A percentile compares a stretch with the other conserved stretches of the same genome.
Conservation (phyloP, 768 basidiomycete species). For the Pleurotus salmoneostramineus region DNA sequence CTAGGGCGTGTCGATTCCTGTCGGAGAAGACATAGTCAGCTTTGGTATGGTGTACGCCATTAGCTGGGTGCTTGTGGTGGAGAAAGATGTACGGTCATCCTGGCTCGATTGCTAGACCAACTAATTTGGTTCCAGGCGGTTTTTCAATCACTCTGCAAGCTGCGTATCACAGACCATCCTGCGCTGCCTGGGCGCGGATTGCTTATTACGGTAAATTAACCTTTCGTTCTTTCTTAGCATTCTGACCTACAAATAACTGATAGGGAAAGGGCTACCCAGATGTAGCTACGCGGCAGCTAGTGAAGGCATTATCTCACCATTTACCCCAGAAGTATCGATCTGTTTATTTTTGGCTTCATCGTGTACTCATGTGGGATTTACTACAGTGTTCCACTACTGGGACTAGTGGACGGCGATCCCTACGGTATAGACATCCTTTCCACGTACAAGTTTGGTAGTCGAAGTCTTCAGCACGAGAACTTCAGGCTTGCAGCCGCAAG, state of each 20-base stretch:
- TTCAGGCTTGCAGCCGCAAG: constrained; percentile 62
- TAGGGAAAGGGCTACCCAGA: constrained; percentile 99
- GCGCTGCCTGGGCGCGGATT: constrained; percentile 61
- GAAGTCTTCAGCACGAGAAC: constrained; percentile 65
- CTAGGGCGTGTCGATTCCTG: constrained; percentile 76
- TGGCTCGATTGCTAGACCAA: background rate
- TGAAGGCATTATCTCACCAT: constrained; percentile 65
- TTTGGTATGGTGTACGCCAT: constrained; percentile 55
- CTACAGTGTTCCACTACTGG: constrained; percentile 69
- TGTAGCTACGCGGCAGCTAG: constrained; percentile 81
- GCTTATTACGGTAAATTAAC: constrained; percentile 63
- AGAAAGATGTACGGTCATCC: constrained; percentile 74
- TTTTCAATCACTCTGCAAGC: constrained; percentile 80
- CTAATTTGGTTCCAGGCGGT: constrained; percentile 61
- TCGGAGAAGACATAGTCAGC: constrained; percentile 62
- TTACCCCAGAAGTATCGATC: constrained; percentile 53
- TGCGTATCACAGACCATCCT: constrained; percentile 45
- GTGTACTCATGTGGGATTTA: background rate
- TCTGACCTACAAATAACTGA: background rate
- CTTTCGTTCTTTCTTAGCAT: background rate
- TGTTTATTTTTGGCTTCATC: background rate
- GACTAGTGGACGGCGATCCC: constrained; percentile 86
- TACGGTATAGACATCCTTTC: constrained; percentile 91
- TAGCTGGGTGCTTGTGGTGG: constrained; percentile 81
- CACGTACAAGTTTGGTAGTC: constrained; percentile 82